These are phyloP conservation scores for Macrocystidia cucumis DNA, from an alignment of 1,284 basidiomycete species.

Conservation along the genomic window DNA sequence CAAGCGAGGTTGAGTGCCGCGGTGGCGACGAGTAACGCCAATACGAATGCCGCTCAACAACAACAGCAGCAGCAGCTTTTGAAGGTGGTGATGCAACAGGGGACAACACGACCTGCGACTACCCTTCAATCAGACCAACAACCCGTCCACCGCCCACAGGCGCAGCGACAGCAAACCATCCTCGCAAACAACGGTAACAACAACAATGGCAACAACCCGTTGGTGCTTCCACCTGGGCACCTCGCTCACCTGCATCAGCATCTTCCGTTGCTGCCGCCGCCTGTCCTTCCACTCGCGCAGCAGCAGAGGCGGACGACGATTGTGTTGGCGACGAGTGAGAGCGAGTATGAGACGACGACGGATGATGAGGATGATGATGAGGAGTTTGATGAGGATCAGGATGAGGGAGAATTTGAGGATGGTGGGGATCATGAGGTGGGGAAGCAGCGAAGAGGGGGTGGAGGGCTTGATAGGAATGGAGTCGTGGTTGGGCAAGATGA, in stretches of 20 bases:
- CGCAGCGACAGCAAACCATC: neutral
- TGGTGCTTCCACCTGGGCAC: neutral
- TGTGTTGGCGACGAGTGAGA: conserved; percentile 1
- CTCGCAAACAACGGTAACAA: neutral
- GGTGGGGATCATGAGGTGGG: too few species aligned
- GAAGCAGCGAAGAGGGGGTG: too few species aligned
- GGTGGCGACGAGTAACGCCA: too few species aligned
- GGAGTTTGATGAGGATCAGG: too few species aligned
- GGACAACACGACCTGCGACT: neutral
- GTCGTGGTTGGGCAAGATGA: neutral
- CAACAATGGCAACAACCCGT: neutral
- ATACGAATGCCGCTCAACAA: too few species aligned
- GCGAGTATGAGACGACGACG: conserved; percentile 1
- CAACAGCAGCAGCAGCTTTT: neutral
- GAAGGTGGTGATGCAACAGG: neutral
- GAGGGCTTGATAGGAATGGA: too few species aligned
- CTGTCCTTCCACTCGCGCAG: neutral
- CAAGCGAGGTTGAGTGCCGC: too few species aligned
- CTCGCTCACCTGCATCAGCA: neutral
- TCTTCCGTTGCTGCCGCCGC: neutral
- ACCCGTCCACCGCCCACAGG: neutral
- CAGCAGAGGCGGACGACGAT: neutral
- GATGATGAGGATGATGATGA: conserved; percentile 1
- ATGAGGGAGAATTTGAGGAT: too few species aligned
- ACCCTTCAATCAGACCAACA: neutral